These are phyloP conservation scores for Fraxinus platypoda DNA, from an alignment of 305 asterid genomes.

Conservation along the genomic window DNA sequence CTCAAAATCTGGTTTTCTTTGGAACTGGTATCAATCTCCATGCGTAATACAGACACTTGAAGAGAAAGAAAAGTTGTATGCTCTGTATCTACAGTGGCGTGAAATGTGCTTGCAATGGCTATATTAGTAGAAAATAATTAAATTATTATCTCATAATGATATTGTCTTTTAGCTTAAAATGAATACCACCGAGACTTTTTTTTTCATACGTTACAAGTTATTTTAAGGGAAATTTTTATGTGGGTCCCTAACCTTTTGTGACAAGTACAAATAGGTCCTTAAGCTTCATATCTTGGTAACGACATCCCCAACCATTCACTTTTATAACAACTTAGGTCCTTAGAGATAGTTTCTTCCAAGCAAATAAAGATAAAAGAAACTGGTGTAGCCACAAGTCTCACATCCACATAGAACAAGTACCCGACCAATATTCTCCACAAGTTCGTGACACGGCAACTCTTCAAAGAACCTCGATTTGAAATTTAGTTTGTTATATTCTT, in stretches of 20 bases:
- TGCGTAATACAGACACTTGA: neutral
- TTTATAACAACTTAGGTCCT: neutral
- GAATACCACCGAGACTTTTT: neutral
- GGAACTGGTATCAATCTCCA: conserved; percentile 35
- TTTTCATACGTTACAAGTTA: conserved; percentile 8
- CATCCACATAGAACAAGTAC: neutral
- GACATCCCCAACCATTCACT: neutral
- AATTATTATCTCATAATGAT: conserved; percentile 5
- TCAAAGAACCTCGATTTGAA: neutral
- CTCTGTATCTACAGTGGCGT: neutral
- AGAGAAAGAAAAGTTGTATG: neutral
- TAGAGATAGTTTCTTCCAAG: neutral
- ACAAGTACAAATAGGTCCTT: neutral
- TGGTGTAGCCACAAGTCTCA: neutral
- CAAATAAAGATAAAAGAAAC: neutral
- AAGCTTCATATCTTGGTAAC: neutral
- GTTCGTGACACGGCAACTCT: neutral
- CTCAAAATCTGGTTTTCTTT: conserved; percentile 26
- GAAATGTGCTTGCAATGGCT: conserved; percentile 26
- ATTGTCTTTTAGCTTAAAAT: conserved; percentile 10
- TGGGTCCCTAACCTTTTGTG: neutral
- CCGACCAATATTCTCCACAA: too few relatives aligned
- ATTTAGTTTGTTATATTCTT: too few relatives aligned
- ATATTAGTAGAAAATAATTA: conserved; percentile 15
- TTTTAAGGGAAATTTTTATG: neutral